These are phyloP conservation scores for Rubroshorea leprosula DNA, from an alignment of 345 rosid genomes.

Conservation along the genomic window DNA sequence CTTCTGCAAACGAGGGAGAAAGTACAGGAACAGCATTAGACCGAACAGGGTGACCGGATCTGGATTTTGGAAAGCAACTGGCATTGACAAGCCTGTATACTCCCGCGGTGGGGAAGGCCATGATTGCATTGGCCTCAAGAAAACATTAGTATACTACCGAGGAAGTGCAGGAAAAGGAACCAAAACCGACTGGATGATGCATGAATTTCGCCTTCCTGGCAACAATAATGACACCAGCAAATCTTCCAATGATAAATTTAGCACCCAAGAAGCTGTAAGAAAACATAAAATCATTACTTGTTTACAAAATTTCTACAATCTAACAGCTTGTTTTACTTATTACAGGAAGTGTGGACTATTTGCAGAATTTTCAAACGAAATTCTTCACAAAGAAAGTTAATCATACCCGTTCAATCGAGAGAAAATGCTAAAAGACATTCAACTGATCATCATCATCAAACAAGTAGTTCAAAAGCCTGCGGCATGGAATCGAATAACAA, in stretches of 20 bases:
- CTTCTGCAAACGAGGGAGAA: constrained; percentile 85
- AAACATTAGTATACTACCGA: constrained; percentile 80
- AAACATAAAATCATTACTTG: neutral
- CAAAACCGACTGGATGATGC: constrained; percentile 99
- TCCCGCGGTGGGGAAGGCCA: constrained; percentile 30
- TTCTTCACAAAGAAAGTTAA: constrained; percentile 33
- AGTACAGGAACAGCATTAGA: constrained; percentile 84
- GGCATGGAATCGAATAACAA: constrained; percentile 18
- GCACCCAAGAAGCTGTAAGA: constrained; percentile 64
- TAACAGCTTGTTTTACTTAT: neutral
- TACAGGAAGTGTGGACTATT: constrained; percentile 87
- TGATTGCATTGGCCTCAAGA: constrained; percentile 74
- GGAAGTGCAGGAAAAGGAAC: constrained; percentile 93
- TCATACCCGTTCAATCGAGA: constrained; percentile 50
- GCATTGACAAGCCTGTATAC: constrained; percentile 77
- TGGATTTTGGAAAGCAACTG: constrained; percentile 98
- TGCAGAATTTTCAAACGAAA: constrained; percentile 73
- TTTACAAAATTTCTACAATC: too few relatives aligned
- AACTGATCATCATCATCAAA: neutral
- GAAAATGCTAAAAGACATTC: constrained; percentile 36
- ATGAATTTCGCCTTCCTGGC: constrained; percentile 85
- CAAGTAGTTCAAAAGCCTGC: constrained; percentile 20
- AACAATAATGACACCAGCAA: constrained; percentile 17
- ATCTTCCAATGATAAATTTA: neutral
- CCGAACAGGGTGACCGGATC: constrained; percentile 94